Conservation (phyloP, 768 basidiomycete species). For the Russula lepida region DNA sequence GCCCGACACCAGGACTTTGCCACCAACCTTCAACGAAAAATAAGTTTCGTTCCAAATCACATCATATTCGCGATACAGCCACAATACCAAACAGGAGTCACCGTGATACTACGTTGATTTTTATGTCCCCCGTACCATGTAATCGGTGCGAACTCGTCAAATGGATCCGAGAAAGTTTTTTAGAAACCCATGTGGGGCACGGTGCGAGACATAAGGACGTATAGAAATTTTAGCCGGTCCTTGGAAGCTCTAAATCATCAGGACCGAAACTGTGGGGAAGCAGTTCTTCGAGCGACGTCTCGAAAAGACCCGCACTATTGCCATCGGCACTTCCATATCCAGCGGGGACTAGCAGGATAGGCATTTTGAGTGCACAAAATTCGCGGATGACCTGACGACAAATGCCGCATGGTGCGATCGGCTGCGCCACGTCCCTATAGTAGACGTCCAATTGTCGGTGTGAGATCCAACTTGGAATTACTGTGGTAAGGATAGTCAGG, state of each 20-base stretch:
- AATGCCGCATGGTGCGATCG: slow-evolving; percentile 84
- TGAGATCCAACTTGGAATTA: not conserved
- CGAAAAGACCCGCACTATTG: not conserved
- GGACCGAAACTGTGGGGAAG: slow-evolving; percentile 21
- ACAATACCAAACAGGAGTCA: not conserved
- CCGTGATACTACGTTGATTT: not conserved
- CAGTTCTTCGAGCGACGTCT: slow-evolving; percentile 16
- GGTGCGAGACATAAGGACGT: not conserved
- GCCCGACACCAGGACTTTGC: not conserved
- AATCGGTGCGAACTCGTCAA: not conserved
- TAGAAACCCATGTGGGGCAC: not conserved
- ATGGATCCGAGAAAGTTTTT: not conserved
- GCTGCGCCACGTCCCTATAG: slow-evolving; percentile 53
- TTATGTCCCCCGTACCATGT: not conserved
- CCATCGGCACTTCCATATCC: slow-evolving; percentile 35
- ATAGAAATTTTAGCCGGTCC: not conserved
- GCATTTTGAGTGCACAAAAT: slow-evolving; percentile 69
- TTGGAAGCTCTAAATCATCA: slow-evolving; percentile 14
- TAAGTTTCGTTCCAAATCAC: not conserved
- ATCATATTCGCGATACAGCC: not conserved
- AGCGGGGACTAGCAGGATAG: slow-evolving; percentile 60
- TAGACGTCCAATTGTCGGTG: not conserved
- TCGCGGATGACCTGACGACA: slow-evolving; percentile 89
- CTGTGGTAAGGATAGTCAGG: not conserved
- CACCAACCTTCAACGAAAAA: not conserved